Percentiles rank a stretch among this genome's conserved stretches.
Evolutionary conservation across 1,284 basidiomycete genomes (phyloP).

Genomic region (Boletellus sp.): DNA sequence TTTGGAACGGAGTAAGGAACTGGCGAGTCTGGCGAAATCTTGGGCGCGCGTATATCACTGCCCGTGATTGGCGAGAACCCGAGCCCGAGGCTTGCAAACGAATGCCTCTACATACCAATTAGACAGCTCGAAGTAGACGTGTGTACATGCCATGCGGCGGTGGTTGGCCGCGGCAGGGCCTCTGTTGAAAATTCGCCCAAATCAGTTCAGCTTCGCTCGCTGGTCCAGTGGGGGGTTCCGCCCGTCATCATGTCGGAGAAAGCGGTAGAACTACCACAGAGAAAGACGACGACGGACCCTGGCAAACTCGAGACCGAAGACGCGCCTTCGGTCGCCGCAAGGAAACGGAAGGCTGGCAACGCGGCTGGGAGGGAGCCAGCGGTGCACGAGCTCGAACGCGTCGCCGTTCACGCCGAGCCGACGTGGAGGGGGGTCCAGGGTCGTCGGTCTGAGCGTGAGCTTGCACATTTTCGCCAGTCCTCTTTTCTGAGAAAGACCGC

Average conservation of each 20-base stretch:
- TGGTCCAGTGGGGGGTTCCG: slow-evolving; percentile 9
- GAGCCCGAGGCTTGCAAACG: no score
- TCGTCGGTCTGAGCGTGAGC: slow-evolving; percentile 33
- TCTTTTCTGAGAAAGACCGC: slow-evolving; percentile 10
- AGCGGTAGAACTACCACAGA: slow-evolving; percentile 17
- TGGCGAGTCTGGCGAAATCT: no score
- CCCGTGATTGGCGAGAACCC: no score
- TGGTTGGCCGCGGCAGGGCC: no score
- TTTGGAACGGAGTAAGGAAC: no score
- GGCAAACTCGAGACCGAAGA: slow-evolving; percentile 20
- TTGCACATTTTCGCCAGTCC: background rate
- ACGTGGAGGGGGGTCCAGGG: slow-evolving; percentile 23
- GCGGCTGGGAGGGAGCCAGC: slow-evolving; percentile 10
- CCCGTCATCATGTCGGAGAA: slow-evolving; percentile 30
- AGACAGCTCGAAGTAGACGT: no score
- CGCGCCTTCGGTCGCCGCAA: slow-evolving; percentile 15
- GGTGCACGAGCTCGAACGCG: slow-evolving; percentile 14
- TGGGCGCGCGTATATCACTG: no score
- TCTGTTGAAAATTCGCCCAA: slow-evolving; percentile 28
- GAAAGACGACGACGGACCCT: slow-evolving; percentile 18
- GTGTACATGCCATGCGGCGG: no score
- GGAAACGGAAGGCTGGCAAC: slow-evolving; percentile 30
- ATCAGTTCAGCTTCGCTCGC: slow-evolving; percentile 21
- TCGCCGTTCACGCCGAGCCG: slow-evolving; percentile 12
- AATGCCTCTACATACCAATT: no score